Conservation (phyloP, 345 rosid species). For the Fremontodendron californicum region DNA sequence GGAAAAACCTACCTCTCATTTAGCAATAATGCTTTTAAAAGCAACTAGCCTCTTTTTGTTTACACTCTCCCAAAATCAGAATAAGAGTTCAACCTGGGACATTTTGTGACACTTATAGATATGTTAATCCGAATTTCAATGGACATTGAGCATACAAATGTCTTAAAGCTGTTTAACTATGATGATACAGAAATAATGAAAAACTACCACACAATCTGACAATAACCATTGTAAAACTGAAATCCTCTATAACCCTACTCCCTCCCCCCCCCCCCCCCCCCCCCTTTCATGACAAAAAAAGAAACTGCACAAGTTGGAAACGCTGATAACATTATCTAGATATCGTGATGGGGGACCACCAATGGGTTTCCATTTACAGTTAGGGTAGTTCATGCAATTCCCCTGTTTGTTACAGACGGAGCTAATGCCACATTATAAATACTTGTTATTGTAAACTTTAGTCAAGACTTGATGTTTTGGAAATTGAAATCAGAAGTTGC, state of each 20-base stretch:
- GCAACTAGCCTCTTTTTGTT: neutral
- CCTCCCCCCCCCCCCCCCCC: neutral
- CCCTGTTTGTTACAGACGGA: neutral
- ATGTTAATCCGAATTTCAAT: neutral
- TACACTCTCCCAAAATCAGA: neutral
- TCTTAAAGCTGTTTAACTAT: neutral
- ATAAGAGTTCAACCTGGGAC: neutral
- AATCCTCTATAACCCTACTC: neutral
- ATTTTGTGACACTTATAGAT: neutral
- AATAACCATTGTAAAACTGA: neutral
- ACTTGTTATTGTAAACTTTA: neutral
- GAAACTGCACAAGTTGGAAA: neutral
- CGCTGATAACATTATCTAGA: neutral
- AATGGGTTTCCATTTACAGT: neutral
- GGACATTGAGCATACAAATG: neutral
- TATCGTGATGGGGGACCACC: neutral
- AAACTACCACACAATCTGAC: neutral
- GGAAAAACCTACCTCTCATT: slow-evolving; percentile 4
- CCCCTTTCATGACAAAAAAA: neutral
- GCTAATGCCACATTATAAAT: neutral
- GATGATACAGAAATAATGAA: neutral
- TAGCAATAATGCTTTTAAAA: neutral
- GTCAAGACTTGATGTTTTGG: neutral
- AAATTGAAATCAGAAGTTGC: neutral
- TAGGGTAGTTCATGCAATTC: neutral